Conservation (phyloP, 805 yeast species). For the Alloascoidea africana region DNA sequence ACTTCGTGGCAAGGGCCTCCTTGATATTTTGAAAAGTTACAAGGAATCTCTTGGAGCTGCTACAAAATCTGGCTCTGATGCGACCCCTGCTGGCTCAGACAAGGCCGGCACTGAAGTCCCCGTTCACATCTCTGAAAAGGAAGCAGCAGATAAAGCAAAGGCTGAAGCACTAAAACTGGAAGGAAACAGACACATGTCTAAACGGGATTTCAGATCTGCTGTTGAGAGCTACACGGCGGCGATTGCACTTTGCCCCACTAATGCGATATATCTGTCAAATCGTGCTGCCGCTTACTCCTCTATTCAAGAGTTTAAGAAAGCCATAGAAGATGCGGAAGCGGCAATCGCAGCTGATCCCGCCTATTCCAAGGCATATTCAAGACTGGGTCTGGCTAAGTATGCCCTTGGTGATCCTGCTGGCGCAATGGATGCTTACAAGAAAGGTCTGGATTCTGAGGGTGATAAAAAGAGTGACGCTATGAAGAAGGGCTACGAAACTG, state of each 20-base stretch:
- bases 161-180: conserved; percentile 80
- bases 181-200: conserved; percentile 85
- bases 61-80: conserved; percentile 4
- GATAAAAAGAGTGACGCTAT: conserved; percentile 73
- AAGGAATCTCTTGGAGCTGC: conserved; percentile 6
- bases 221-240: conserved; percentile 72
- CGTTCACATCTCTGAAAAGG: conserved; percentile 21
- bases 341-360: conserved; percentile 68
- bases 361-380: conserved; percentile 87
- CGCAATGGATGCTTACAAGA: conserved; percentile 79
- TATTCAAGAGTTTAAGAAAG: conserved; percentile 52
- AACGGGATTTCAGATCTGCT: conserved; percentile 55
- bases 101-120: conserved; percentile 2
- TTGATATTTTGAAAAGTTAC: conserved; percentile 23
- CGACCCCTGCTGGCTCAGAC: conserved; percentile 6
- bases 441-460: conserved; percentile 81
- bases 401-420: conserved; percentile 91
- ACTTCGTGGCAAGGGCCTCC: conserved; percentile 12
- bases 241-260: conserved; percentile 47
- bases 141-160: conserved; percentile 39
- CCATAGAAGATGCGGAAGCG: conserved; percentile 68
- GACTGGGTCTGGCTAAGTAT: conserved; percentile 86
- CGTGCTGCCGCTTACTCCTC: conserved; percentile 96
- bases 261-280: conserved; percentile 80
- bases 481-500: conserved; percentile 89